A percentile compares a stretch with the other conserved stretches of the same genome.
Evolutionary conservation across 306 rosid species (phyloP).

Genomic region (Vigna reflexopilosa): DNA sequence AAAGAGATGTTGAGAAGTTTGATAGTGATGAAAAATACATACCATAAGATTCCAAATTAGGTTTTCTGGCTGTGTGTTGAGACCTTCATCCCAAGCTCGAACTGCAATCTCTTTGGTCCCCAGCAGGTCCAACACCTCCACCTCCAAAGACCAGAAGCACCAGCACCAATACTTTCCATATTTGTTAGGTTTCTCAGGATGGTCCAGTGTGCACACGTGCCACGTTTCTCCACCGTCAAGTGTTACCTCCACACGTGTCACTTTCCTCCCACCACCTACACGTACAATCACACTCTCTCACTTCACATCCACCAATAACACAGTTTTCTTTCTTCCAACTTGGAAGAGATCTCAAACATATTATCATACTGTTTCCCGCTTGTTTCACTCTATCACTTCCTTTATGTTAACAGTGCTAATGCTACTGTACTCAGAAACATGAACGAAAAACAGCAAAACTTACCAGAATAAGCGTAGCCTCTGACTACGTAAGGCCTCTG

Average conservation of each 20-base stretch:
- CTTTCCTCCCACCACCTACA: slow-evolving; percentile 90
- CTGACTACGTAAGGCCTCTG: slow-evolving; percentile 67
- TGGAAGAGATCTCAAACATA: neutral
- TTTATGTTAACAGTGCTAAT: neutral
- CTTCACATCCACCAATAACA: neutral
- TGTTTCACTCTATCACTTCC: neutral
- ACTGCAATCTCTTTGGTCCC: slow-evolving; percentile 83
- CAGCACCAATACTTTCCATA: slow-evolving; percentile 95
- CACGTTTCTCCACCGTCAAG: slow-evolving; percentile 83
- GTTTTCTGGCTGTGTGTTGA: slow-evolving; percentile 86
- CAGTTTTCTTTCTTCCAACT: neutral
- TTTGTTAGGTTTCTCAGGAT: slow-evolving; percentile 66
- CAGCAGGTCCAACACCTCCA: slow-evolving; percentile 72
- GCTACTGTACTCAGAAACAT: neutral
- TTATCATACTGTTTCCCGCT: neutral
- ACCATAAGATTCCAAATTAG: slow-evolving; percentile 96
- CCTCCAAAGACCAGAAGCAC: slow-evolving; percentile 93
- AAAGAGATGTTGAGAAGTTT: neutral
- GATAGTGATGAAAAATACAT: neutral
- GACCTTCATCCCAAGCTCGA: slow-evolving; percentile 91
- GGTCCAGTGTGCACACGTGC: slow-evolving; percentile 66
- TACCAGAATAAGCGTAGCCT: slow-evolving; percentile 93
- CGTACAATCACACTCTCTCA: neutral
- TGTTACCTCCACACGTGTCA: slow-evolving; percentile 88
- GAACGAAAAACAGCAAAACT: slow-evolving; percentile 10